phyloP scores from a whole-genome alignment of 345 rosid species.

The Cardamine occulta region DNA sequence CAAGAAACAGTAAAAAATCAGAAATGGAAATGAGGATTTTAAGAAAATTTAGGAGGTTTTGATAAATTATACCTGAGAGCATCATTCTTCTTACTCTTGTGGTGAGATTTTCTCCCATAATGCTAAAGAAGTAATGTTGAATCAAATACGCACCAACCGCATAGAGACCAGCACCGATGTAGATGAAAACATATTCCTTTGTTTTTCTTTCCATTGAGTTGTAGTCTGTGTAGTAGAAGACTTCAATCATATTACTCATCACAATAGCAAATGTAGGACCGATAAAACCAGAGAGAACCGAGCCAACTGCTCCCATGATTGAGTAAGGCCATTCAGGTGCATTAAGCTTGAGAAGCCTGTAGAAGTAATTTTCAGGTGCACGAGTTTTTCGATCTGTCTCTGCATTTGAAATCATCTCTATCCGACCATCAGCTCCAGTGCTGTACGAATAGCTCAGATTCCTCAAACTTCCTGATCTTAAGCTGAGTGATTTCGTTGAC shows the following conservation, averaged over 20 bases:
- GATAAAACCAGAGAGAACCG: slow-evolving; percentile 89
- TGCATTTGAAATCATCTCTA: slow-evolving; percentile 98
- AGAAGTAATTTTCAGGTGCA: slow-evolving; percentile 91
- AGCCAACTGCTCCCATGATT: slow-evolving; percentile 94
- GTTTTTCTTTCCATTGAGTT: slow-evolving; percentile 95
- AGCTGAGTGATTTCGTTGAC: slow-evolving; percentile 91
- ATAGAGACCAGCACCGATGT: slow-evolving; percentile 94
- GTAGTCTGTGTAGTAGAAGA: slow-evolving; percentile 87
- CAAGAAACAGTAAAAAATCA: slow-evolving; percentile 23
- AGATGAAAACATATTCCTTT: slow-evolving; percentile 95
- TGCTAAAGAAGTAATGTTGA: slow-evolving; percentile 99
- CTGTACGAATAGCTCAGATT: slow-evolving; percentile 97
- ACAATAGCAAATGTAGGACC: slow-evolving; percentile 97
- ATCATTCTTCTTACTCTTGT: slow-evolving; percentile 98
- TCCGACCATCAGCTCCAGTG: slow-evolving; percentile 94
- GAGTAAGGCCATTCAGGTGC: slow-evolving; percentile 99
- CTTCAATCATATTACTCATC: slow-evolving; percentile 99
- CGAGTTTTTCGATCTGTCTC: slow-evolving; percentile 88
- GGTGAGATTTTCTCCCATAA: slow-evolving; percentile 99
- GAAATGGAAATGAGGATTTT: not conserved
- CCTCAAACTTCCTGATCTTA: slow-evolving; percentile 93
- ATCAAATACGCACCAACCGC: slow-evolving; percentile 96
- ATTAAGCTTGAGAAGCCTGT: slow-evolving; percentile 85
- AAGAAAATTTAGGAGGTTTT: not conserved
- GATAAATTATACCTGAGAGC: slow-evolving; percentile 78